Base-by-base conservation (phyloP, 192 early-diverging fungal genomes). In the Backusella westeae region DNA sequence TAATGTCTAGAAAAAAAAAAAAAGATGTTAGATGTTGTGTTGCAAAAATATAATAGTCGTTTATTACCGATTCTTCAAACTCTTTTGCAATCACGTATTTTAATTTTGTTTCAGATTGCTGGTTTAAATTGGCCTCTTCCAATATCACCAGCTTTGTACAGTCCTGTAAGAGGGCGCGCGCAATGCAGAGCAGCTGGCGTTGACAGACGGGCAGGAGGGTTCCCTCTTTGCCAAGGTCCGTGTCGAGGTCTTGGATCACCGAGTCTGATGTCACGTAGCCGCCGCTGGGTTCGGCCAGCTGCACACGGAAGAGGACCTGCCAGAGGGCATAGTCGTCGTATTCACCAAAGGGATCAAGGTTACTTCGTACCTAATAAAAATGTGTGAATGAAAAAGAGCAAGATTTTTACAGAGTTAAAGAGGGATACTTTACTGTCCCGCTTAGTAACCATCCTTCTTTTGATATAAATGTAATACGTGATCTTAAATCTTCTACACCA, bases 71-170 rank as follows among this genome's bases (percentile, higher is more conserved):
- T 67, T 91, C 83, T 63, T 86, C 85, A 85, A 95, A 94, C 49
- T 87, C 86, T 69, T 90, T 85, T 65, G 93, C 89, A 73, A 98
- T 94, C 0, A 95, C 92, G 19, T 78, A 80, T 85, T 96, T 95
- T 77, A 98, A 96, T 21, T 83, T 85, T 32, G 87, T 82, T 76
- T 98, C 94, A 0, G 93, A 95, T 23, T 90, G 89, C 0, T 95
- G 93, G 0, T 88, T 89, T 5, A 96, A 93, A 0, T 96, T 96
- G 2, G 96, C 96, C 82, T 96, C 94, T 77, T 96, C 93, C 82
- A 95, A 84, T 36, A 96, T 85, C 68, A 96, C 89, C 34, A 95
- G 75, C 3, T 70, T 69, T 2, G 73, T 75, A 42, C 73, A 66
- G 70, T 87, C 83, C 12, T 87, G 78, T 23, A 88, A 73, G 49